Percentiles rank a stretch among this genome's conserved stretches.
Evolutionary conservation across 768 basidiomycete species (phyloP).

Genomic region (Ramaria rubella): DNA sequence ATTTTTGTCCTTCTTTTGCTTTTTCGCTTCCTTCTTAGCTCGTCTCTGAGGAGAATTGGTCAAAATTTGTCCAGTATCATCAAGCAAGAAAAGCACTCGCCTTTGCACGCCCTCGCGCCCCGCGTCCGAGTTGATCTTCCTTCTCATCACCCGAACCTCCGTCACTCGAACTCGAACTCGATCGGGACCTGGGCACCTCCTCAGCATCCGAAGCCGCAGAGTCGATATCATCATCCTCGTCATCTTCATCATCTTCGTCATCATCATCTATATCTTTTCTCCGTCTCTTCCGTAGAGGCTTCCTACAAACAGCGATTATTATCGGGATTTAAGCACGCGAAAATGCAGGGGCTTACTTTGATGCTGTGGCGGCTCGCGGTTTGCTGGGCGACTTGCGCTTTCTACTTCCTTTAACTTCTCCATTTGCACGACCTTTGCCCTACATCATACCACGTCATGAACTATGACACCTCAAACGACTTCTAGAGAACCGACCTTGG

Average conservation of each 20-base stretch:
- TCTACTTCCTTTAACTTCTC: not conserved
- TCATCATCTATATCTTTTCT: conserved; percentile 20
- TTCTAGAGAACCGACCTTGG: not conserved
- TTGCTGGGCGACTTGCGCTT: conserved; percentile 8
- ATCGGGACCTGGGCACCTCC: not conserved
- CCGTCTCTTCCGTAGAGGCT: conserved; percentile 20
- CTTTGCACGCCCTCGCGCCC: conserved; percentile 29
- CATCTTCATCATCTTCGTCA: conserved; percentile 25
- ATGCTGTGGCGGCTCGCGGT: conserved; percentile 13
- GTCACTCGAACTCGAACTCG: not conserved
- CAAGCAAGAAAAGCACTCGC: conserved; percentile 14
- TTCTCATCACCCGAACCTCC: conserved; percentile 14
- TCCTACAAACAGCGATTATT: conserved; percentile 21
- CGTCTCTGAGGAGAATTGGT: not conserved
- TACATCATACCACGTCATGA: not conserved
- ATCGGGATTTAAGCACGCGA: conserved; percentile 13
- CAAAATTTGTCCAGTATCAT: not conserved
- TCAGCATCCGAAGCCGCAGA: conserved; percentile 16
- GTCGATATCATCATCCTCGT: conserved; percentile 16
- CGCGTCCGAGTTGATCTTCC: conserved; percentile 22
- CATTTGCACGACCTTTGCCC: not conserved
- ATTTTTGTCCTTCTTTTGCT: conserved; percentile 7
- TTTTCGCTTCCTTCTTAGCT: conserved; percentile 5
- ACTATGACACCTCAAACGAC: not conserved
- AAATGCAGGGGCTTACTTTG: not conserved